Evolutionary conservation across 225 moss, liverwort and hornwort genomes (phyloP), one percentile per base, ranked within the genome.

Genomic region (Takakia lepidozioides): DNA sequence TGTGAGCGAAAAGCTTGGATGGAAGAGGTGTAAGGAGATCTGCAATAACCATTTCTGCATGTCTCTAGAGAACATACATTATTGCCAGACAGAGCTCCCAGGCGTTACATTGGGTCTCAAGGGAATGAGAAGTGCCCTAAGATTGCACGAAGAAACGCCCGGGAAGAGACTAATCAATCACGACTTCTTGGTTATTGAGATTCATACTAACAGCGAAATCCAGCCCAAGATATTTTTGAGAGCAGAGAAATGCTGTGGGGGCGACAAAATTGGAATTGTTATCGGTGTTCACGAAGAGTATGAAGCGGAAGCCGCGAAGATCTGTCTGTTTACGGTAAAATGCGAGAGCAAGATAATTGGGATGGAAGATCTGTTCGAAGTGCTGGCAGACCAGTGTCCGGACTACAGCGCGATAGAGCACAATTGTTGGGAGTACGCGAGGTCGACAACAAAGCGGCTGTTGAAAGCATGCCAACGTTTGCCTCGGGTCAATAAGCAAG

Each of bases 381-480:
- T 44, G 10, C 43, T 44, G 14, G 43, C 10, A 19, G 22, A 44
- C 6, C 43, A 44, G 14, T 18, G 22, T 22, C 43, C 43, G 14
- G 22, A 44, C 10, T 44, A 44, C 43, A 15, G n/a, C 19, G 43
- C 19, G n/a, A 22, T 10, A 22, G 43, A 44, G n/a, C 14, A 19
- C 43, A 44, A 44, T 19, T 44, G 43, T 19, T 44, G 43, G 43
- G n/a, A 44, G 43, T 44, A 44, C 22, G 14, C n/a, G 14, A 44
- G 43, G 18, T 0, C n/a, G 6, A 44, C 43, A 15, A 44, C 43
- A 10, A 19, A 44, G 8, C 20, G 43, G 19, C 43, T 44, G 43
- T 19, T 44, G 6, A 7, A 11, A 32, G 32, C 32, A 6, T 32
- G 32, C 11, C 7, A 11, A 32, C 8, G 32, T 11, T 32, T 32